Evolutionary conservation across 2,329 filamentous ascomycete genomes (phyloP), one percentile per base, ranked within the genome.

Genomic region (Fusarium graminum): DNA sequence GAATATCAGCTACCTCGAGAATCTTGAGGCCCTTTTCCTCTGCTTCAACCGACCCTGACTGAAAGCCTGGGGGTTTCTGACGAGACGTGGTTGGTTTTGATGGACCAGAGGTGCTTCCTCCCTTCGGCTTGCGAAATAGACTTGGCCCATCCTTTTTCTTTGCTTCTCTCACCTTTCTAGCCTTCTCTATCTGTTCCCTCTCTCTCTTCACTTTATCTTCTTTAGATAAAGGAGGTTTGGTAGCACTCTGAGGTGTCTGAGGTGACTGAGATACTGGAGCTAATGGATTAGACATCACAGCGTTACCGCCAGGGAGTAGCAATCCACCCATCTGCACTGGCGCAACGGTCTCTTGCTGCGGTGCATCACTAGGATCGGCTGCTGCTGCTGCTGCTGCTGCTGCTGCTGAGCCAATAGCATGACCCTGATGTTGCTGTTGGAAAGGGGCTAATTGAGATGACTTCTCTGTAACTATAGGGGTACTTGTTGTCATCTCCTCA

Each of bases 251-350:
- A 13, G 38, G 36, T 12, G 26, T 32, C 16, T 10, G 42, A 25
- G 53, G 29, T 28, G 45, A 26, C 22, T 51, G 54, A 22, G 26
- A 11, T 16, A 25, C 19, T n/a, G 36, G 26, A 30, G 30, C 32
- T 19, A 34, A 26, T 42, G 39, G 25, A 17, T 29, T 34, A 6
- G 16, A 34, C 8, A 29, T 45, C 11, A 34, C 22, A 10, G 29
- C 42, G 44, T 65, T 69, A 22, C 63, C 60, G 25, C 61, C 59
- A 38, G 68, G 55, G 14, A 67, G n/a, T 13, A 62, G 43, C n/a
- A 63, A 17, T 12, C 51, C 55, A 5, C 52, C 65, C 32, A 56
- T 19, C 19, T 47, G 19, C 0, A 52, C 29, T 7, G 36, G 28
- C 32, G 36, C 6, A 17, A 44, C 40, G 30, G 16, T 8, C 12